Evolutionary conservation across 257 asterid genomes (phyloP).

Genomic region (Jacaranda mimosifolia): DNA sequence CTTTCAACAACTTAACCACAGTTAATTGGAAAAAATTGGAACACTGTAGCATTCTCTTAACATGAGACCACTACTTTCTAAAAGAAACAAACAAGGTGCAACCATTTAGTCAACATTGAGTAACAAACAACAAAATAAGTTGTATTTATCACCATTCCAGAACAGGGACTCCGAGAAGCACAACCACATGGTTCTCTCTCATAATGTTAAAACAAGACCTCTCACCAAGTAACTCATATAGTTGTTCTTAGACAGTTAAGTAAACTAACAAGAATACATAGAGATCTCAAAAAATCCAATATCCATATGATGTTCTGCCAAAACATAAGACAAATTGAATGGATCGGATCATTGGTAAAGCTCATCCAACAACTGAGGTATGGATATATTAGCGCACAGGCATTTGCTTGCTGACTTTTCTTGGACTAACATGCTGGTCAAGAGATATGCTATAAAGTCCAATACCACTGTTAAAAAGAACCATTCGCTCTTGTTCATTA

Average conservation of each 20-base stretch:
- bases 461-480: neutral
- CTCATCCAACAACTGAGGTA: slow-evolving; percentile 12
- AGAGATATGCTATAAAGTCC: neutral
- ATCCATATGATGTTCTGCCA: slow-evolving; percentile 13
- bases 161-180: neutral
- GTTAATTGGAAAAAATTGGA: too few species aligned
- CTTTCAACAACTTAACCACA: too few species aligned
- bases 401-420: neutral
- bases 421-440: neutral
- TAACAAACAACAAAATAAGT: neutral
- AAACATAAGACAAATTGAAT: neutral
- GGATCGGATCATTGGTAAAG: slow-evolving; percentile 8
- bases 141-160: neutral
- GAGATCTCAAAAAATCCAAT: slow-evolving; percentile 23
- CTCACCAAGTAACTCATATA: slow-evolving; percentile 2
- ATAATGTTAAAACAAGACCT: slow-evolving; percentile 7
- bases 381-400: neutral
- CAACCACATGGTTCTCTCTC: neutral
- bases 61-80: too few species aligned
- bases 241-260: slow-evolving; percentile 1
- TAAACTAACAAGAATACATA: too few species aligned
- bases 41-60: too few species aligned
- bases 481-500: neutral
- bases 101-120: slow-evolving; percentile 16
- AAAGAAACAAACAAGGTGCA: slow-evolving; percentile 6